These are phyloP conservation scores for Nicotiana otophora DNA, from an alignment of 257 asterid genomes.

Conservation along the genomic window DNA sequence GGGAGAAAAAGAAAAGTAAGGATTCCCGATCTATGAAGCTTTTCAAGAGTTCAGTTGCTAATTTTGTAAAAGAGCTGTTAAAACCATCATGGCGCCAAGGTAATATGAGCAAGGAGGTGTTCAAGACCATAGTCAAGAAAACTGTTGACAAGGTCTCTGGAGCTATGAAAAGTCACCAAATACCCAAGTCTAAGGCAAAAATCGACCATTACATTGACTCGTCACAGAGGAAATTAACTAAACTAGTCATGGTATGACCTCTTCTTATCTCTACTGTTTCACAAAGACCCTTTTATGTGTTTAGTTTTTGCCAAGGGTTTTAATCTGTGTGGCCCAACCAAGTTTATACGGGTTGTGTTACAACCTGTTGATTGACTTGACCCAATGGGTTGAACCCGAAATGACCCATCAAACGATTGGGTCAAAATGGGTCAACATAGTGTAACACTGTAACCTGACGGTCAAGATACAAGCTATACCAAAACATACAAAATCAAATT, in stretches of 20 bases:
- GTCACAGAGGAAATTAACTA: constrained; percentile 79
- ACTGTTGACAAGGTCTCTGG: constrained; percentile 99
- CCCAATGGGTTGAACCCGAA: background rate
- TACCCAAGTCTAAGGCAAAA: constrained; percentile 85
- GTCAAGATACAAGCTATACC: background rate
- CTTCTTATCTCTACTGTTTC: constrained; percentile 10
- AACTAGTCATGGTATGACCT: constrained; percentile 88
- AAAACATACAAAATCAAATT: background rate
- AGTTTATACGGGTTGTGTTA: background rate
- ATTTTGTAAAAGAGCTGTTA: constrained; percentile 85
- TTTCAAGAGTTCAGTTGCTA: constrained; percentile 71
- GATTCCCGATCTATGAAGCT: constrained; percentile 62
- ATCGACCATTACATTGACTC: constrained; percentile 80
- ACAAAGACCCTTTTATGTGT: background rate
- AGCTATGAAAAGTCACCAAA: constrained; percentile 72
- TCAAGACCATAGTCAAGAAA: constrained; percentile 95
- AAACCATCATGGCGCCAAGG: constrained; percentile 99
- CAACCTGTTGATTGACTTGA: background rate
- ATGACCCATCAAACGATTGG: background rate
- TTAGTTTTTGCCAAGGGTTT: background rate
- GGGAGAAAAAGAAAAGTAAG: constrained; percentile 55
- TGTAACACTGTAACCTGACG: background rate
- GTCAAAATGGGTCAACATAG: background rate
- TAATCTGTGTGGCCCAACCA: background rate
- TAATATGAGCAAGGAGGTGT: constrained; percentile 98